Percentiles rank a stretch among this genome's conserved stretches.
Evolutionary conservation across 139 green algal genomes (phyloP).

Genomic region (Pleodorina starrii): DNA sequence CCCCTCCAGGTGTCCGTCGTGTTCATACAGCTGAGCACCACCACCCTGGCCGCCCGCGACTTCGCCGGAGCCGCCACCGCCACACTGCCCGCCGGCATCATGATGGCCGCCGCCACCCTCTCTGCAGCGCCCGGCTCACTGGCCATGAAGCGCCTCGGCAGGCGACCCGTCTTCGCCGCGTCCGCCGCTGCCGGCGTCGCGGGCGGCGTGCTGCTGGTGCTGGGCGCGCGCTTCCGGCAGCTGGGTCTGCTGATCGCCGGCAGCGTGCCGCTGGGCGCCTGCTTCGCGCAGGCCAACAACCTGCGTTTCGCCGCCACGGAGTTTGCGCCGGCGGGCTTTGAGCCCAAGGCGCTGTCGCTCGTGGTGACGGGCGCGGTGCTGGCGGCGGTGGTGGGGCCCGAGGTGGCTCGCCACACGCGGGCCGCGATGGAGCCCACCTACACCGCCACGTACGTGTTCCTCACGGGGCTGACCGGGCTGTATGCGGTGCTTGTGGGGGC

Average conservation of each 20-base stretch:
- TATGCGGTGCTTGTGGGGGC: neutral
- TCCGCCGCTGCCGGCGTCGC: neutral
- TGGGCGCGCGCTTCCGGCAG: neutral
- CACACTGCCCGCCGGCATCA: slow-evolving; percentile 26
- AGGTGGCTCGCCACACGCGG: slow-evolving; percentile 12
- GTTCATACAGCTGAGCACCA: slow-evolving; percentile 31
- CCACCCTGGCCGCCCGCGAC: neutral
- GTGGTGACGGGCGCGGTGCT: slow-evolving; percentile 29
- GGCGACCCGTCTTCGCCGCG: neutral
- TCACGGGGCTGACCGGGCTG: neutral
- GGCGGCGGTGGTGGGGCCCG: neutral
- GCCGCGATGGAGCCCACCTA: neutral
- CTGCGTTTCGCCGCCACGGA: slow-evolving; percentile 20
- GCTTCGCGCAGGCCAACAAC: slow-evolving; percentile 36
- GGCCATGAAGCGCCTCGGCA: neutral
- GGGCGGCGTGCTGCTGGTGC: neutral
- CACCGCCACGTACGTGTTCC: slow-evolving; percentile 1
- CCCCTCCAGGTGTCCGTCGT: slow-evolving; percentile 22
- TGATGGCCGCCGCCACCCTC: slow-evolving; percentile 13
- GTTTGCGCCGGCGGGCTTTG: neutral
- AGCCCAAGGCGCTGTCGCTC: neutral
- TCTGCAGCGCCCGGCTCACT: neutral
- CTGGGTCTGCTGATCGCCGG: slow-evolving; percentile 26
- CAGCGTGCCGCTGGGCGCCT: slow-evolving; percentile 13
- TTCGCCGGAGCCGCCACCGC: neutral